Evolutionary conservation across 805 yeast species (phyloP), one percentile per base, ranked within the genome.

Genomic region (Priceomyces medius): DNA sequence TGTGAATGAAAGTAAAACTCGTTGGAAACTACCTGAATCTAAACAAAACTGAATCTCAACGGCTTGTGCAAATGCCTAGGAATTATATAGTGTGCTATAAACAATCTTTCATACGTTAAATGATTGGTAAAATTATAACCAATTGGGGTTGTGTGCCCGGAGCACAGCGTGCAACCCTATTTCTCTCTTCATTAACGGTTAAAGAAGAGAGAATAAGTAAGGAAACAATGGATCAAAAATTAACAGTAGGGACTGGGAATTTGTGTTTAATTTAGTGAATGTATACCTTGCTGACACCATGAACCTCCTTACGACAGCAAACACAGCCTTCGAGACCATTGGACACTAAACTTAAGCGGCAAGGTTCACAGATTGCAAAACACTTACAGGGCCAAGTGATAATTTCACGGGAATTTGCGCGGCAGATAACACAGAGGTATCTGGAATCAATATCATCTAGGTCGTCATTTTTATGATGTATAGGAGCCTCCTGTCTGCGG

Each of bases 331-430:
- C 78, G 55, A 83, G 83, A 9, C 85, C 85, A 45, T 89, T 75
- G 24, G 82, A 65, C 6, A 87, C 88, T 39, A 90, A 69, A 13
- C 85, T 77, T 8, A 81, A 67, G 13, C 97, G 73, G 56, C 97
- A 90, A 19, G 77, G 74, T 48, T 89, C 96, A 61, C 97, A 90
- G 4, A 90, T 70, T 0, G 96, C 89, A 42, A 90, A 78, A 60
- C 97, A 90, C 51, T 80, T 78, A 58, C 97, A 90, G 0, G 97
- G 97, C 97, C 97, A 90, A 2, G 91, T 68, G 7, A 90, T 81
- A 31, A 90, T 77, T 43, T 83, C 85, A 49, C 97, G 72, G 4
- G 80, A 76, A 43, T 83, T 79, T 4, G 74, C 71, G 50, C 85
- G 91, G 58, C 97, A 90, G 2, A 90, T 83, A 5, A 87, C 95